Base-by-base conservation (phyloP, 2,329 filamentous ascomycete species). In the Alternaria infectoria region DNA sequence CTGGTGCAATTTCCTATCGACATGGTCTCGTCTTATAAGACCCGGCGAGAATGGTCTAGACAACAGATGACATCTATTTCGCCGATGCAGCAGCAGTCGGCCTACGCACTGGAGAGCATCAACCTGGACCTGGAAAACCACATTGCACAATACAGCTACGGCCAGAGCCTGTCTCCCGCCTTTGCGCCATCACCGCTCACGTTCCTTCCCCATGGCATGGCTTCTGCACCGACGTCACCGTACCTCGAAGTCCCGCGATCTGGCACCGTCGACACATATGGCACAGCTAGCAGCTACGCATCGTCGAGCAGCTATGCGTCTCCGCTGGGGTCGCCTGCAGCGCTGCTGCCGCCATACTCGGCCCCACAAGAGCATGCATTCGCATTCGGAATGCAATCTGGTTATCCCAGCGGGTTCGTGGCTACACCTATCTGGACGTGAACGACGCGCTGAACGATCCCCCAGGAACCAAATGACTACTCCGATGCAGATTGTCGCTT, bases 1-100 rank as follows among this genome's bases (percentile, higher is more conserved):
- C 69, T 84, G 36, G 83, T 85, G 72, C 81, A 83, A 36, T 84
- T 80, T 62, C 82, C 83, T 17, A 77, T 77, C 65, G 81, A 83
- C 59, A 78, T 79, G 56, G 80, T 81, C 12, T 69, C 79, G 12
- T 75, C 75, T 32, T 85, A 83, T 71, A 81, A 83, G 58, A 75
- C 74, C 4, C 71, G 78, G 43, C 72, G 76, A 61, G 75, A 81
- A 15, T 83, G 81, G 81, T 58, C 73, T 40, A 72, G 78, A 44
- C 79, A 80, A 51, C 80, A 81, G 59, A 68, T 71, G 19, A 68
- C 73, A 36, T 73, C 77, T 26, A 58, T 75, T 13, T 76, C 78
- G 30, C 69, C 75, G 3, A 64, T 79, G 36, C 79, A 79, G 46
- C 78, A 79, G 43, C 77, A 80, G 40, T 71, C 75, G 15, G 68